phyloP scores from a whole-genome alignment of 192 early-diverging fungal species.

The Funneliformis geosporum region DNA sequence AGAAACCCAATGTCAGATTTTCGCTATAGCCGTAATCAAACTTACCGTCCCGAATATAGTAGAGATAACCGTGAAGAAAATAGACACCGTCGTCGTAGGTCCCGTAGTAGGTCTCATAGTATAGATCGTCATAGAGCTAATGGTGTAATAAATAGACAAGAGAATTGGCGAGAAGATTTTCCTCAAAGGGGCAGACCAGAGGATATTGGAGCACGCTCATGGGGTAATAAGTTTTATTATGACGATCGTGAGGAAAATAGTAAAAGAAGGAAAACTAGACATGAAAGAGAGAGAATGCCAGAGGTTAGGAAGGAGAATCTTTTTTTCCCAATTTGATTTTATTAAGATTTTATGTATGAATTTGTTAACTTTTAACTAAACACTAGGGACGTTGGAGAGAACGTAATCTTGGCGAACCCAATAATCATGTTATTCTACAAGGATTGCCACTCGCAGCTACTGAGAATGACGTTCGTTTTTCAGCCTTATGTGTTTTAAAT shows the following conservation, averaged over 20 bases:
- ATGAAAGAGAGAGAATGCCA: constrained; percentile 6
- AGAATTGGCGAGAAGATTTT: constrained; percentile 14
- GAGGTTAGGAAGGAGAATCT: not conserved
- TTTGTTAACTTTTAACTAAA: not conserved
- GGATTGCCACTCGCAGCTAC: constrained; percentile 34
- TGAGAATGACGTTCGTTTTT: constrained; percentile 41
- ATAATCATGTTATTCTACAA: constrained; percentile 44
- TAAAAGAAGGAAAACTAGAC: constrained; percentile 3
- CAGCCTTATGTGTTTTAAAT: not conserved
- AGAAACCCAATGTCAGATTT: constrained; percentile 15
- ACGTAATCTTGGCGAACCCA: constrained; percentile 35
- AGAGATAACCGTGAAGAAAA: constrained; percentile 25
- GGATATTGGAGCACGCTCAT: not conserved
- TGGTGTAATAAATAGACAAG: constrained; percentile 1
- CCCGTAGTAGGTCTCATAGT: constrained; percentile 6
- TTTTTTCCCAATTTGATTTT: not conserved
- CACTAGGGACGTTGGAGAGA: constrained; percentile 20
- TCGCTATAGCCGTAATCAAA: constrained; percentile 22
- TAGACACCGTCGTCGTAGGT: constrained; percentile 14
- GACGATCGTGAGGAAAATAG: constrained; percentile 11
- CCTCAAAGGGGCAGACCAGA: not conserved
- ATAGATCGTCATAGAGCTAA: not conserved
- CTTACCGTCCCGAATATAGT: constrained; percentile 29
- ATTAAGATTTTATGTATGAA: not conserved
- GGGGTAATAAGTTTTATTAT: constrained; percentile 11